A percentile compares a stretch with the other conserved stretches of the same genome.
Evolutionary conservation across 129 eudicot species (phyloP).

Genomic region (Chrysanthemum seticuspe): DNA sequence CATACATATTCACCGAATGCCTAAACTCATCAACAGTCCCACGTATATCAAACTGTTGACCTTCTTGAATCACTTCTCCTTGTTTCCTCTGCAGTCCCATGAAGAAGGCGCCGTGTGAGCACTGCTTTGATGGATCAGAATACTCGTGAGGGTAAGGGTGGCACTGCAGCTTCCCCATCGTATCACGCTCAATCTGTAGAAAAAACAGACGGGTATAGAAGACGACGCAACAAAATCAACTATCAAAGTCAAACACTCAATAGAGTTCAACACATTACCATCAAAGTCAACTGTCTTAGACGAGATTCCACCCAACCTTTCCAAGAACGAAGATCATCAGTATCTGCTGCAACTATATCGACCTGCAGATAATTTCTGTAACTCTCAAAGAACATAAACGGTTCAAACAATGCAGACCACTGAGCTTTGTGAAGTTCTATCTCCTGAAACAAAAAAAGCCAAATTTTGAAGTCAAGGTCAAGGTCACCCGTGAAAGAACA

Average conservation of each 20-base stretch:
- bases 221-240: not conserved
- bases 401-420: constrained; percentile 86
- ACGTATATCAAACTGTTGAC: constrained; percentile 96
- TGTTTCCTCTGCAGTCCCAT: constrained; percentile 92
- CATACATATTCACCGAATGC: constrained; percentile 63
- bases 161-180: constrained; percentile 78
- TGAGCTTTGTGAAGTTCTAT: constrained; percentile 70
- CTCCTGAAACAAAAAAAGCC: constrained; percentile 47
- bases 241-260: not conserved
- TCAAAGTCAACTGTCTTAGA: constrained; percentile 79
- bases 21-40: constrained; percentile 81
- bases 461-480: not conserved
- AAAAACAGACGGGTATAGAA: not conserved
- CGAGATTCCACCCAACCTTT: constrained; percentile 98
- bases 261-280: constrained; percentile 49
- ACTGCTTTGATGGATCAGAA: constrained; percentile 51
- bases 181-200: constrained; percentile 86
- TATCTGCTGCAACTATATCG: constrained; percentile 70
- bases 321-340: constrained; percentile 85
- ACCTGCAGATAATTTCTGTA: constrained; percentile 84
- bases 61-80: constrained; percentile 73
- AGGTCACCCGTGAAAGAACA: not conserved
- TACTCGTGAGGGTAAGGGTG: constrained; percentile 92
- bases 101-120: constrained; percentile 73
- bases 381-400: constrained; percentile 75